phyloP scores from a whole-genome alignment of 495 filamentous ascomycete species.

The Ramalina intermedia region DNA sequence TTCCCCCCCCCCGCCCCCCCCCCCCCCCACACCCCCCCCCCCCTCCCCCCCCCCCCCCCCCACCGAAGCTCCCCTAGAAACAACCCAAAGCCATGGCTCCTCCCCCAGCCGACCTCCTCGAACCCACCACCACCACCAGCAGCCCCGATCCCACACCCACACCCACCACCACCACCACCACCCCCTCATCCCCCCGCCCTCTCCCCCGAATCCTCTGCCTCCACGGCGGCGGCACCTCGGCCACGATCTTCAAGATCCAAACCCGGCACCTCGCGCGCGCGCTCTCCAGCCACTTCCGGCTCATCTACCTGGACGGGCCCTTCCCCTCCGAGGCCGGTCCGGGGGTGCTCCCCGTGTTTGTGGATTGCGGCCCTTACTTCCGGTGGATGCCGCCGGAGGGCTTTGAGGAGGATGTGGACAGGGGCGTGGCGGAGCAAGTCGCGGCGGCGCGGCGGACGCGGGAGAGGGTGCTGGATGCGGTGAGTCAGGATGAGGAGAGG shows the following conservation, averaged over 20 bases:
- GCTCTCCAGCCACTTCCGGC: slow-evolving; percentile 14
- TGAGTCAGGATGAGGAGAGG: not conserved
- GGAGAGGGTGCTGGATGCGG: not conserved
- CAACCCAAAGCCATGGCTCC: not conserved
- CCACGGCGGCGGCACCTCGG: slow-evolving; percentile 7
- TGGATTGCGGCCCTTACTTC: slow-evolving; percentile 19
- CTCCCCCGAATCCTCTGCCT: slow-evolving; percentile 15
- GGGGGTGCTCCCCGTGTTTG: slow-evolving; percentile 23
- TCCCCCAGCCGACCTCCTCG: not conserved
- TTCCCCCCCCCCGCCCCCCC: too few species aligned
- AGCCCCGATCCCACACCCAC: not conserved
- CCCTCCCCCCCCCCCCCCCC: not conserved
- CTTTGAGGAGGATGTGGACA: not conserved
- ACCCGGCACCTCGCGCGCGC: slow-evolving; percentile 13
- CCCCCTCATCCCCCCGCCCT: not conserved
- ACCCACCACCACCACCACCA: not conserved
- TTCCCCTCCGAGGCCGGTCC: slow-evolving; percentile 19
- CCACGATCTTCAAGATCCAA: slow-evolving; percentile 13
- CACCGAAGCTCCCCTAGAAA: not conserved
- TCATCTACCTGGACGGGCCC: slow-evolving; percentile 22
- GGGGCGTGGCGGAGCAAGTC: not conserved
- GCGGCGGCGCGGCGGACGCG: slow-evolving; percentile 1
- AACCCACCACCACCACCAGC: not conserved
- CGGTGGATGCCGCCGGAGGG: slow-evolving; percentile 13
- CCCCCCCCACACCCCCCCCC: too few species aligned